These are phyloP conservation scores for Bruguiera hainesii DNA, from an alignment of 441 rosid species.

Conservation along the genomic window DNA sequence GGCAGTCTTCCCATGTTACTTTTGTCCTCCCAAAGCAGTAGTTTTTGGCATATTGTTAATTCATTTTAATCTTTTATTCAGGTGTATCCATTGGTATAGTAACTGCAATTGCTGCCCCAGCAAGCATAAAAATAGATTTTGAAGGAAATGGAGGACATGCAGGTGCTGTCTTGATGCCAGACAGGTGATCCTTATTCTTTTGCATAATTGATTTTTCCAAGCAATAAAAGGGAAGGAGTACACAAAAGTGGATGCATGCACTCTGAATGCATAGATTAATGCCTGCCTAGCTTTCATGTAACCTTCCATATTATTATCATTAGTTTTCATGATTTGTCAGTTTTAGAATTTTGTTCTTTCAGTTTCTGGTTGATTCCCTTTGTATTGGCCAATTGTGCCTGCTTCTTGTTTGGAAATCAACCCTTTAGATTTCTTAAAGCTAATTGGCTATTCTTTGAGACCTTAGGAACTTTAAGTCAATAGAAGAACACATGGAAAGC, in stretches of 20 bases:
- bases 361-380: background rate
- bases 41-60: constrained; percentile 7
- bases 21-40: background rate
- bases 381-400: background rate
- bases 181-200: constrained; percentile 42
- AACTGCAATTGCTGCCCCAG: constrained; percentile 97
- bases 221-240: background rate
- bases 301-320: background rate
- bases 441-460: background rate
- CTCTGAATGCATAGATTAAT: background rate
- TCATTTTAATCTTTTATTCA: constrained; percentile 26
- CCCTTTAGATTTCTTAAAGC: background rate
- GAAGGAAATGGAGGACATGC: constrained; percentile 98
- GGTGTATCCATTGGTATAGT: constrained; percentile 81
- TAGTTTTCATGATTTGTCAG: background rate
- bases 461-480: background rate
- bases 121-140: constrained; percentile 85
- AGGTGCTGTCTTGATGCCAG: constrained; percentile 90
- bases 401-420: background rate
- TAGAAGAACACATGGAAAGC: background rate
- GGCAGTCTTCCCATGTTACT: constrained; percentile 4
- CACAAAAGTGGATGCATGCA: background rate
- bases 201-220: background rate
- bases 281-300: background rate
- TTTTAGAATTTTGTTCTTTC: background rate